phyloP scores from a whole-genome alignment of 257 asterid species.

The Solanum ossicruentum region DNA sequence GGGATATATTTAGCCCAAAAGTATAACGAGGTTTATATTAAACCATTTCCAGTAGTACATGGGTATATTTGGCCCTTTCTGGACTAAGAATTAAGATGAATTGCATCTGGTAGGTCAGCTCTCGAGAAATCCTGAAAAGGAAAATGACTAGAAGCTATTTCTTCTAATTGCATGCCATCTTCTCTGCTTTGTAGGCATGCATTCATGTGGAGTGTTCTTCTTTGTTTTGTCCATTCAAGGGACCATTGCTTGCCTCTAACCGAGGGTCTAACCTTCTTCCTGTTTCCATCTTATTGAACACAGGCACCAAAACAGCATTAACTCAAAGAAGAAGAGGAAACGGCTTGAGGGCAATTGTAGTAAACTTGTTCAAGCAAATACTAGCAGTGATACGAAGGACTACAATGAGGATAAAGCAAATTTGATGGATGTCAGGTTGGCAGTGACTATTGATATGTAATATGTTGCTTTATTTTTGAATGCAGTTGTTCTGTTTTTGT shows the following conservation, averaged over 20 bases:
- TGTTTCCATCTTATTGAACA: slow-evolving; percentile 9
- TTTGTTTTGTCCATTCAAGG: background rate
- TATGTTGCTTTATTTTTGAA: background rate
- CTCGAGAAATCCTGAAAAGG: background rate
- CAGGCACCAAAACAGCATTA: slow-evolving; percentile 2
- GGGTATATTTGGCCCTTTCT: too few relatives aligned
- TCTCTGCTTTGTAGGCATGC: background rate
- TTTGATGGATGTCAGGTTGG: slow-evolving; percentile 14
- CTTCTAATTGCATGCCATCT: background rate
- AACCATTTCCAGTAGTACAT: too few relatives aligned
- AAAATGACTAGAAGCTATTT: background rate
- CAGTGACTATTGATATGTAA: slow-evolving; percentile 19
- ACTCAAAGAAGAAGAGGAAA: slow-evolving; percentile 50
- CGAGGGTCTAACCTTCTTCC: background rate
- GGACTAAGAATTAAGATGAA: background rate
- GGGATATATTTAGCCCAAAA: too few relatives aligned
- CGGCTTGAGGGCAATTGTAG: slow-evolving; percentile 10
- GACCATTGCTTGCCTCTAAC: background rate
- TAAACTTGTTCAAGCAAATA: slow-evolving; percentile 15
- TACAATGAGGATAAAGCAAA: slow-evolving; percentile 15
- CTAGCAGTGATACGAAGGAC: slow-evolving; percentile 4
- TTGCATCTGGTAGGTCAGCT: background rate
- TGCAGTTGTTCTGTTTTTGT: background rate
- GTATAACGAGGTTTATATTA: too few relatives aligned
- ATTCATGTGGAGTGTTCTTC: background rate